Evolutionary conservation across 108 stramenopile species (phyloP).

Genomic region (Nitzschia putrida): DNA sequence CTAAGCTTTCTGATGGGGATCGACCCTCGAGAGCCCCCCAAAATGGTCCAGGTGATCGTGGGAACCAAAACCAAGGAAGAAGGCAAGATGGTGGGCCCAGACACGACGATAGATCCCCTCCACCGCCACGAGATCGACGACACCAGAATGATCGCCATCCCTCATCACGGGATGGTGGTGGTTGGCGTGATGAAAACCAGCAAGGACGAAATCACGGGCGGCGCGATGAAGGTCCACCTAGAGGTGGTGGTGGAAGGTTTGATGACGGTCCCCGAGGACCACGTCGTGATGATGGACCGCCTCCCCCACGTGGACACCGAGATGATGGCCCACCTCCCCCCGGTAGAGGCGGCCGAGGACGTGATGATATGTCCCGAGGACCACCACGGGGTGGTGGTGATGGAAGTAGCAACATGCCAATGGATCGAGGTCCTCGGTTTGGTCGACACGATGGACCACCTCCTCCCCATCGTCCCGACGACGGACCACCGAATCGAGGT

Average conservation of each 20-base stretch:
- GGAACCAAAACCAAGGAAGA: constrained; percentile 1
- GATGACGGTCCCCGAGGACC: constrained; percentile 18
- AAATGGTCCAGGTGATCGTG: background rate
- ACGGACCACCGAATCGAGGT: background rate
- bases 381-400: constrained; percentile 17
- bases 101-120: constrained; percentile 6
- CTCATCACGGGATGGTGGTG: background rate
- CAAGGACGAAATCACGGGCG: constrained; percentile 9
- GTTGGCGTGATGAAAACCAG: constrained; percentile 2
- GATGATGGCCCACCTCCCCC: constrained; percentile 19
- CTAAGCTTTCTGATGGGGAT: background rate
- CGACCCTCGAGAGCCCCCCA: constrained; percentile 1
- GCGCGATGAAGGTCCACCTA: background rate
- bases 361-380: too few species aligned
- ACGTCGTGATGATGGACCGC: constrained; percentile 2
- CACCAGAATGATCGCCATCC: too few species aligned
- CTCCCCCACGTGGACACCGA: constrained; percentile 11
- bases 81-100: constrained; percentile 11
- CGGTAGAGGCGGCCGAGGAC: constrained; percentile 12
- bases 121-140: background rate
- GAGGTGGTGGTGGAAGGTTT: constrained; percentile 7
- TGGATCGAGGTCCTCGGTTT: too few species aligned
- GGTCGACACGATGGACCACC: background rate
- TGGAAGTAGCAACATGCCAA: background rate
- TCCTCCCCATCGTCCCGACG: constrained; percentile 7